Base-by-base conservation (phyloP, 805 yeast genomes). In the Wickerhamiella sergipiensis region DNA sequence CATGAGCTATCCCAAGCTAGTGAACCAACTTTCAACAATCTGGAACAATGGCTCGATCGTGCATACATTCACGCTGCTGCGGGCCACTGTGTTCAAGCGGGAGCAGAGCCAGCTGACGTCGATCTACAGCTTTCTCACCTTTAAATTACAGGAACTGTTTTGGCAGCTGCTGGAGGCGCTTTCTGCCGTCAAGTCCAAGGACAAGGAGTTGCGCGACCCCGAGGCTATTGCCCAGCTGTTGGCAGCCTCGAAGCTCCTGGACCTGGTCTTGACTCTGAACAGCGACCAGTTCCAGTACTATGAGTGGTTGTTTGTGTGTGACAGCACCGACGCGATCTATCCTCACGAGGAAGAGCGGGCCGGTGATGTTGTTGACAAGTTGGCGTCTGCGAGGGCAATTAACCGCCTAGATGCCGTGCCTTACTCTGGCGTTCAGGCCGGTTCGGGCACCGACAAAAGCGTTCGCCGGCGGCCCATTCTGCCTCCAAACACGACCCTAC, bases 291-390 rank as follows among this genome's bases (percentile, higher is more conserved):
- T 90, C 71, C 81, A 80, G 65, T 61, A 78, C 64, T 64, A 77
- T 54, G 92, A 87, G 59, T 90, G 97, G 97, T 69, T 92, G 1
- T 92, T 87, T 61, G 76, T 90, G 10, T 73, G 80, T 24, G 86
- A 83, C 58, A 79, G 77, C 17, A 72, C 79, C 17, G 81, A 79
- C 53, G 79, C 82, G 18, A 71, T 76, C 29, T 74, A 71, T 57
- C 51, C 52, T 17, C 46, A 45, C 7, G 50, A 71, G 73, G 52
- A 67, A 62, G 12, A 55, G 57, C 24, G 55, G 49, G 13, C 52
- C 58, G 10, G 55, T 12, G 71, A 79, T 0, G 58, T 79, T 13
- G 66, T 79, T 22, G 88, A 82, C 53, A 64, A 67, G 52, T 64
- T 77, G 9, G 64, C 72, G 4, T 63, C 60, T 39, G 44, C 51